Percentiles rank a stretch among this genome's conserved stretches.
phyloP scores from a whole-genome alignment of 1,284 basidiomycete genomes.

The Ganoderma meredithae region DNA sequence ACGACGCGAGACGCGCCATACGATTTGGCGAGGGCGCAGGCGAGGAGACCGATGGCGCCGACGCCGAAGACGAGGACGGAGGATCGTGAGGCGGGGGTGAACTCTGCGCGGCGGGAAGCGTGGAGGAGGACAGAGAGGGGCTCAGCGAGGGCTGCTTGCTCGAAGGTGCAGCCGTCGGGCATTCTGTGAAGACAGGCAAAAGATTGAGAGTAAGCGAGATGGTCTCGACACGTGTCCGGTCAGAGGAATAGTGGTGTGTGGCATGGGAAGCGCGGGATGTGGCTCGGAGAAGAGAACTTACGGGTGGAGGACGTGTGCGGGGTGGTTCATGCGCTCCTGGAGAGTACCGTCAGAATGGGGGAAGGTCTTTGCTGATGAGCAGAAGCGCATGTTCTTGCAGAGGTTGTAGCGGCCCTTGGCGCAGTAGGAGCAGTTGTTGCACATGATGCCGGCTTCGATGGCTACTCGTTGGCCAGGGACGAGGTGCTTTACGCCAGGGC shows the following conservation, averaged over 20 bases:
- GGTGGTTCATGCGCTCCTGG: slow-evolving; percentile 89
- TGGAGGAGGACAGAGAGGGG: slow-evolving; percentile 92
- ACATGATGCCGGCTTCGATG: slow-evolving; percentile 93
- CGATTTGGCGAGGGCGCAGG: slow-evolving; percentile 80
- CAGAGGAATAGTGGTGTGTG: slow-evolving; percentile 14
- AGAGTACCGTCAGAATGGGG: slow-evolving; percentile 95
- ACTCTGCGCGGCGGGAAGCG: slow-evolving; percentile 74
- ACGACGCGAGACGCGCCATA: slow-evolving; percentile 75
- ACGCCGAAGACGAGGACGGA: slow-evolving; percentile 90
- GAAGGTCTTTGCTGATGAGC: slow-evolving; percentile 88
- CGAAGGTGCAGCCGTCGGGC: slow-evolving; percentile 77
- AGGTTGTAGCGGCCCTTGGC: slow-evolving; percentile 90
- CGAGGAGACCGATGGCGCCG: slow-evolving; percentile 91
- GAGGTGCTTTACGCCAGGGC: slow-evolving; percentile 69
- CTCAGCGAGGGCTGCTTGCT: slow-evolving; percentile 88
- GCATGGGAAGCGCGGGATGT: slow-evolving; percentile 19
- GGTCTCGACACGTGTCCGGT: slow-evolving; percentile 26
- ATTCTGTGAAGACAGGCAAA: slow-evolving; percentile 55
- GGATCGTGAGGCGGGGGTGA: slow-evolving; percentile 49
- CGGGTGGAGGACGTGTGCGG: slow-evolving; percentile 86
- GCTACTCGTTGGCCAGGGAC: slow-evolving; percentile 90
- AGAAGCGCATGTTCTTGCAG: slow-evolving; percentile 90
- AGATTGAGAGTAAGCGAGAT: slow-evolving; percentile 24
- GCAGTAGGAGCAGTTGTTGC: slow-evolving; percentile 76
- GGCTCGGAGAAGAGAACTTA: slow-evolving; percentile 50